Percentiles rank a stretch among this genome's conserved stretches.
Evolutionary conservation across 2,329 filamentous ascomycete species (phyloP).

Genomic region (Graphiopsis chlorocephala): DNA sequence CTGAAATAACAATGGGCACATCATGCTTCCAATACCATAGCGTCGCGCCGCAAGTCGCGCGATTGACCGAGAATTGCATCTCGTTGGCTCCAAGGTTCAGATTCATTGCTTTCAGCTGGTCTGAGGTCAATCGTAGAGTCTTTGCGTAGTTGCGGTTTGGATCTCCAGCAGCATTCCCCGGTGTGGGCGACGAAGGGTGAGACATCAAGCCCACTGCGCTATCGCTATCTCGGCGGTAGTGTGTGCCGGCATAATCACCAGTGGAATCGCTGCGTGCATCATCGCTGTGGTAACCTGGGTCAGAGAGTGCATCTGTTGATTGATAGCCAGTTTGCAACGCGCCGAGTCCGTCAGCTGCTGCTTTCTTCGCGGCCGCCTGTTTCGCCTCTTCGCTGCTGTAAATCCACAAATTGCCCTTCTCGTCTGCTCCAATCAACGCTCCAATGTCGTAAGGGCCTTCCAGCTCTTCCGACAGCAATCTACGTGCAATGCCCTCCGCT

Average conservation of each 20-base stretch:
- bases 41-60: slow-evolving; percentile 83
- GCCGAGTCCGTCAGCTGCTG: slow-evolving; percentile 41
- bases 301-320: slow-evolving; percentile 78
- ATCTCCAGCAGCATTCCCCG: slow-evolving; percentile 54
- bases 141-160: slow-evolving; percentile 90
- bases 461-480: slow-evolving; percentile 87
- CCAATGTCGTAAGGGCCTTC: slow-evolving; percentile 96
- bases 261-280: slow-evolving; percentile 60
- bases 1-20: slow-evolving; percentile 92
- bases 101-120: slow-evolving; percentile 83
- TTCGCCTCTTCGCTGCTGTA: slow-evolving; percentile 98
- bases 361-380: slow-evolving; percentile 72
- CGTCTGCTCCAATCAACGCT: slow-evolving; percentile 89
- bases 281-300: slow-evolving; percentile 94
- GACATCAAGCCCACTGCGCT: slow-evolving; percentile 65
- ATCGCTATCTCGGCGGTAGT: slow-evolving; percentile 66
- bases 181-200: slow-evolving; percentile 50
- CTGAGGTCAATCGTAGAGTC: slow-evolving; percentile 88
- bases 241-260: slow-evolving; percentile 40
- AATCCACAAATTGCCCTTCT: slow-evolving; percentile 97
- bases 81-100: slow-evolving; percentile 83
- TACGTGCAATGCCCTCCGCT: slow-evolving; percentile 88
- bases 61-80: slow-evolving; percentile 95
- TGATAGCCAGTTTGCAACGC: slow-evolving; percentile 54
- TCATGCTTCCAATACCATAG: slow-evolving; percentile 95